phyloP scores from a whole-genome alignment of 2,329 filamentous ascomycete species.

The Fusarium miscanthi region DNA sequence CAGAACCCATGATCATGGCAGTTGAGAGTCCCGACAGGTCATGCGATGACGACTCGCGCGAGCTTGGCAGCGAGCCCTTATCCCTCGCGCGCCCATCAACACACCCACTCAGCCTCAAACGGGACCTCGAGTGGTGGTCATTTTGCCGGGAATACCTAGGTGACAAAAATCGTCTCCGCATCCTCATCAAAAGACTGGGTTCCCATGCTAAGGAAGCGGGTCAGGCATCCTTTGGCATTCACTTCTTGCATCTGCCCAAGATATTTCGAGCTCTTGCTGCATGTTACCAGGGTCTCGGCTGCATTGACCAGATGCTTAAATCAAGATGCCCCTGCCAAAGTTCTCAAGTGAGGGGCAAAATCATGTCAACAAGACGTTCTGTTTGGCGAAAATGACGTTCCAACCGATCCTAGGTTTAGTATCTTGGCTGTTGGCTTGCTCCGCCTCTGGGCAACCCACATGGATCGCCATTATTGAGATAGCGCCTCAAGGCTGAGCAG shows the following conservation, averaged over 20 bases:
- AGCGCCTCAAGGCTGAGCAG: slow-evolving; percentile 38
- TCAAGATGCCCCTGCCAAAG: slow-evolving; percentile 15
- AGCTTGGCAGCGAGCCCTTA: slow-evolving; percentile 8
- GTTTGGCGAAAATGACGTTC: slow-evolving; percentile 34
- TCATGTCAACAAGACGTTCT: not conserved
- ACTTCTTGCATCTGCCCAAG: not conserved
- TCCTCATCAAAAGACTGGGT: not conserved
- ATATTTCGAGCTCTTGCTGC: not conserved
- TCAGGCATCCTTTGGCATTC: slow-evolving; percentile 9
- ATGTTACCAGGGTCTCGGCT: slow-evolving; percentile 10
- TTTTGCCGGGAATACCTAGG: slow-evolving; percentile 5
- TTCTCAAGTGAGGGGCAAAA: slow-evolving; percentile 3
- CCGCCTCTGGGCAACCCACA: slow-evolving; percentile 33
- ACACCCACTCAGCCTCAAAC: slow-evolving; percentile 14
- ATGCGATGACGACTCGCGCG: slow-evolving; percentile 25
- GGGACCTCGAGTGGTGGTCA: not conserved
- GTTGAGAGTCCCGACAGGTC: slow-evolving; percentile 1
- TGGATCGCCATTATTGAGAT: slow-evolving; percentile 29
- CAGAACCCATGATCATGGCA: slow-evolving; percentile 17
- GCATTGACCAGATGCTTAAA: slow-evolving; percentile 25
- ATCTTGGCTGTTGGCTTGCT: slow-evolving; percentile 21
- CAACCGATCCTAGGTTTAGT: slow-evolving; percentile 14
- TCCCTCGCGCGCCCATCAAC: slow-evolving; percentile 1
- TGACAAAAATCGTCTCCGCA: not conserved
- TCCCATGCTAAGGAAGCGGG: slow-evolving; percentile 18